Evolutionary conservation across 2,329 filamentous ascomycete species (phyloP).

Genomic region (Bipolaris victoriae): DNA sequence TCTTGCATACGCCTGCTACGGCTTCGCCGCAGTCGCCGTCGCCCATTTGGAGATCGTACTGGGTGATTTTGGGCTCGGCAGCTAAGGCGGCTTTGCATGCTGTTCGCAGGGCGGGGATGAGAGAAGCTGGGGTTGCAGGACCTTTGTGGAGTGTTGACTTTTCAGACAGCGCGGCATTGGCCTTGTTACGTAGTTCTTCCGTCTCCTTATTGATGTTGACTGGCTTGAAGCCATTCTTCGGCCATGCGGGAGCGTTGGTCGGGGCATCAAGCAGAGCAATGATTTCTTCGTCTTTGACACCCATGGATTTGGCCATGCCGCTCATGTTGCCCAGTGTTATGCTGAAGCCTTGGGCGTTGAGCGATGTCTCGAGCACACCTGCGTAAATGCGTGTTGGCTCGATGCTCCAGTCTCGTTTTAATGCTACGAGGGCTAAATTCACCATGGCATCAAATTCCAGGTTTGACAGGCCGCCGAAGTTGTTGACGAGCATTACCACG

Average conservation of each 20-base stretch:
- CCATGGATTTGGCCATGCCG: constrained; percentile 52
- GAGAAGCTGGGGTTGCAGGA: constrained; percentile 48
- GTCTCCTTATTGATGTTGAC: constrained; percentile 35
- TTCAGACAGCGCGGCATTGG: constrained; percentile 34
- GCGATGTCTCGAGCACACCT: constrained; percentile 59
- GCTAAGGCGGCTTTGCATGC: constrained; percentile 58
- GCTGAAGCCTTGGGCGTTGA: constrained; percentile 63
- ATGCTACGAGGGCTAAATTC: constrained; percentile 49
- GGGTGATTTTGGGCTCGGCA: constrained; percentile 69
- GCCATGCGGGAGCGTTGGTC: constrained; percentile 60
- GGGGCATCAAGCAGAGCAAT: constrained; percentile 57
- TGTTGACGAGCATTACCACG: constrained; percentile 56
- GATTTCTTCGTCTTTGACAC: constrained; percentile 50
- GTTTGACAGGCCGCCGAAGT: constrained; percentile 56
- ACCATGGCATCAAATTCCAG: constrained; percentile 58
- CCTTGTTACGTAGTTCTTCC: constrained; percentile 34
- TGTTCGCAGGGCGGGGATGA: constrained; percentile 50
- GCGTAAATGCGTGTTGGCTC: constrained; percentile 56
- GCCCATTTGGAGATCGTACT: constrained; percentile 79
- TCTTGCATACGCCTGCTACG: constrained; percentile 69
- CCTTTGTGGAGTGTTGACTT: constrained; percentile 29
- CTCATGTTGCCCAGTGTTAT: constrained; percentile 62
- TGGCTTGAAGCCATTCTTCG: constrained; percentile 54
- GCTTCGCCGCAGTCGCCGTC: constrained; percentile 85
- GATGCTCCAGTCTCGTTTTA: constrained; percentile 57